Conservation (phyloP, 2,329 filamentous ascomycete species). For the Diaporthe sp. region DNA sequence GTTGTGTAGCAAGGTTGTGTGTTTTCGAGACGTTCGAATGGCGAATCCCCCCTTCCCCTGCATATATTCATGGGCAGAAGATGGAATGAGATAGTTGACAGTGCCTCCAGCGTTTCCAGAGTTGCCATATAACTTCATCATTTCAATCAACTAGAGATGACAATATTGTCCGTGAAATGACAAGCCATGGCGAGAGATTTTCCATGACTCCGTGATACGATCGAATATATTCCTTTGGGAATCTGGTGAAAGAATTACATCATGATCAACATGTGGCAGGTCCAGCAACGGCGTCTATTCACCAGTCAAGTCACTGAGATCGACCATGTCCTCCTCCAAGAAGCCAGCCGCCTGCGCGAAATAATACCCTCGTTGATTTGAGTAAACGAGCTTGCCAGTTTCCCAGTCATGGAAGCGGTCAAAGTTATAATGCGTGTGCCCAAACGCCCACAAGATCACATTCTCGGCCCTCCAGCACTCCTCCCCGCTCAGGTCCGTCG, state of each 20-base stretch:
- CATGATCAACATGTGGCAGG: not conserved
- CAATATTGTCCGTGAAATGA: too few relatives aligned
- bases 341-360: conserved; percentile 26
- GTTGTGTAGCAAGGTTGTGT: too few relatives aligned
- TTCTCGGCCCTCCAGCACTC: conserved; percentile 46
- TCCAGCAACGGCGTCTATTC: not conserved
- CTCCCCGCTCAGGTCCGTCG: conserved; percentile 50
- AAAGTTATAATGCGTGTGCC: conserved; percentile 61
- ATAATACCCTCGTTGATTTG: conserved; percentile 41
- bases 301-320: not conserved
- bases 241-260: not conserved
- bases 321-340: not conserved
- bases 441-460: conserved; percentile 59
- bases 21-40: too few relatives aligned
- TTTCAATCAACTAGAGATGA: too few relatives aligned
- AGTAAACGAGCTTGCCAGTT: conserved; percentile 28
- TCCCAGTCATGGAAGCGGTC: conserved; percentile 44
- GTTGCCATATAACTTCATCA: too few relatives aligned
- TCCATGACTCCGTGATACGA: too few relatives aligned
- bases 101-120: too few relatives aligned
- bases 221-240: too few relatives aligned
- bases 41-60: too few relatives aligned
- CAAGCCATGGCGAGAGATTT: too few relatives aligned
- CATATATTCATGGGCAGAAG: too few relatives aligned
- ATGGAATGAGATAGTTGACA: too few relatives aligned